phyloP scores from a whole-genome alignment of 108 stramenopile genomes.

The Asterionellopsis glacialis region DNA sequence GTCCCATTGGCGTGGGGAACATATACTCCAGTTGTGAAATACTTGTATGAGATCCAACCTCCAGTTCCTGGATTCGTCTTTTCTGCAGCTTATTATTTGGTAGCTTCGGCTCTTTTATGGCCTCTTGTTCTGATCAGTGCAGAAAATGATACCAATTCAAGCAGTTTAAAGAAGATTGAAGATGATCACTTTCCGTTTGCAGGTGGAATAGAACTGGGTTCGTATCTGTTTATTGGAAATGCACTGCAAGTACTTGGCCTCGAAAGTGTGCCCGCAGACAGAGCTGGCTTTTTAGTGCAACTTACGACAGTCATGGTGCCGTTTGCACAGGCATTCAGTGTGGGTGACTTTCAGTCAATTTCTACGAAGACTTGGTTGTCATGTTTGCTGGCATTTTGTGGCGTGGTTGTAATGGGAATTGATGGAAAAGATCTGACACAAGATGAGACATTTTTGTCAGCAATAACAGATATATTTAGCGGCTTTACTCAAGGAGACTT shows the following conservation, averaged over 20 bases:
- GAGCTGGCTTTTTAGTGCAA: slow-evolving; percentile 81
- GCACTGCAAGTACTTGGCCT: slow-evolving; percentile 72
- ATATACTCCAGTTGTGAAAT: slow-evolving; percentile 77
- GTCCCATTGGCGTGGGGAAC: slow-evolving; percentile 86
- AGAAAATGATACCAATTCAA: slow-evolving; percentile 27
- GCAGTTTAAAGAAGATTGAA: neutral
- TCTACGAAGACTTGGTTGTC: slow-evolving; percentile 57
- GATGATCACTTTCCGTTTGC: neutral
- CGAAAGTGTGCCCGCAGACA: slow-evolving; percentile 69
- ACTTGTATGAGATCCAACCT: slow-evolving; percentile 69
- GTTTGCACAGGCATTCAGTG: slow-evolving; percentile 32
- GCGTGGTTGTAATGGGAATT: slow-evolving; percentile 70
- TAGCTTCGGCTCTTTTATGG: slow-evolving; percentile 20
- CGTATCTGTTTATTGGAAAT: slow-evolving; percentile 81
- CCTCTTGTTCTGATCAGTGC: slow-evolving; percentile 13
- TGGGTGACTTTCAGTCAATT: slow-evolving; percentile 19
- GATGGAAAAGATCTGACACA: slow-evolving; percentile 29
- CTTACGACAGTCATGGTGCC: slow-evolving; percentile 83
- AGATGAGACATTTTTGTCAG: neutral
- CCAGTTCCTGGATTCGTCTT: slow-evolving; percentile 73
- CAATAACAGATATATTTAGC: slow-evolving; percentile 3
- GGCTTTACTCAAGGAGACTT: slow-evolving; percentile 58
- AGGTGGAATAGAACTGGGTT: slow-evolving; percentile 73
- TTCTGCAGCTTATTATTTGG: slow-evolving; percentile 71
- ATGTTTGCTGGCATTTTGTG: slow-evolving; percentile 68